Evolutionary conservation across 2,329 filamentous ascomycete species (phyloP).

Genomic region (Fusarium floridanum): DNA sequence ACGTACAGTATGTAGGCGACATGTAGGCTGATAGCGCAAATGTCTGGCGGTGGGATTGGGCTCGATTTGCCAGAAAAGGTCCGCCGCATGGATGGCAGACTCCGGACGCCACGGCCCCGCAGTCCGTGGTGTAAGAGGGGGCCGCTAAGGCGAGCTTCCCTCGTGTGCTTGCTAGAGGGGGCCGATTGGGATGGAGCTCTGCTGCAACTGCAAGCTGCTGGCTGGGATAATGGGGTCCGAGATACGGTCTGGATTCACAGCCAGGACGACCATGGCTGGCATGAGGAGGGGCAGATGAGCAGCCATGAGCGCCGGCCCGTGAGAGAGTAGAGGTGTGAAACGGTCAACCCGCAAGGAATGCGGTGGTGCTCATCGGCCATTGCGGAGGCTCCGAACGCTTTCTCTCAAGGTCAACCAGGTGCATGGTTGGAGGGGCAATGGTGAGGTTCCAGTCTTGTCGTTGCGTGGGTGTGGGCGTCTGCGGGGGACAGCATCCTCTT

Average conservation of each 20-base stretch:
- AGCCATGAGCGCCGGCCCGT: conserved; percentile 1
- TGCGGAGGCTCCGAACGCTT: conserved; percentile 3
- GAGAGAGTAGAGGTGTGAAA: conserved; percentile 8
- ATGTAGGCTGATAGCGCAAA: neutral
- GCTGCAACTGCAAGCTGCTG: conserved; percentile 21
- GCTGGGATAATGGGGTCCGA: conserved; percentile 27
- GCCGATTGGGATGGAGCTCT: conserved; percentile 1
- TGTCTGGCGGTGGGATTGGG: neutral
- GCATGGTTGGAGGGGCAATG: conserved; percentile 21
- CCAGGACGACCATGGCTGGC: conserved; percentile 5
- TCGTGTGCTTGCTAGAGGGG: conserved; percentile 15
- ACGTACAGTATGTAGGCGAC: conserved; percentile 5
- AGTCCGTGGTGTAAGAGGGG: conserved; percentile 26
- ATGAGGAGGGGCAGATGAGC: conserved; percentile 7
- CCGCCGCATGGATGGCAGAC: conserved; percentile 7
- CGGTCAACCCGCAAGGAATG: conserved; percentile 22
- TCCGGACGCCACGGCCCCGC: conserved; percentile 37
- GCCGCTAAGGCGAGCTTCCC: conserved; percentile 32
- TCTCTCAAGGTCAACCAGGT: neutral
- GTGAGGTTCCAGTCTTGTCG: conserved; percentile 2
- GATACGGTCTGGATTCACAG: conserved; percentile 24
- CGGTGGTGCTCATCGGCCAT: conserved; percentile 6
- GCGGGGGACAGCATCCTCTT: conserved; percentile 9
- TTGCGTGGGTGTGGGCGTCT: conserved; percentile 2
- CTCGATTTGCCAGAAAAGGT: conserved; percentile 19